Evolutionary conservation across 129 eudicot species (phyloP), one percentile per base, ranked within the genome.

Genomic region (Apium graveolens): DNA sequence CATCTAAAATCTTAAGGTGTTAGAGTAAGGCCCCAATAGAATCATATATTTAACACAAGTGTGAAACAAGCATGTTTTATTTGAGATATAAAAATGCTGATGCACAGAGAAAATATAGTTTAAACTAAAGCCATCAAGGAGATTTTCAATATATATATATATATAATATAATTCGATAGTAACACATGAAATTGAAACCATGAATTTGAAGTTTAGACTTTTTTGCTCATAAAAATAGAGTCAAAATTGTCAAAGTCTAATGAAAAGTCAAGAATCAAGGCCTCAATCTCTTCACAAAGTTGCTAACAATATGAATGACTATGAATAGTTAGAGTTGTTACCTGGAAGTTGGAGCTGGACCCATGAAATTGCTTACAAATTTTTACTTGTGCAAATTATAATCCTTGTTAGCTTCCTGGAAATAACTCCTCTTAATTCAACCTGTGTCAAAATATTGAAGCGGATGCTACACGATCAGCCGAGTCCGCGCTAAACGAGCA

Each of bases 231-330:
- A 60, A 60, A 60, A 60, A 16, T 26, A 7, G 68, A 60, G 68
- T 60, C 32, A 60, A 60, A 2, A 60, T 1, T 60, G 68, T 60
- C 68, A 60, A 60, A 60, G 68, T 60, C 68, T 29, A 4, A 26
- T 60, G 32, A 60, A 60, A n/a, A 26, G 68, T 60, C 68, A 60
- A 60, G 68, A 60, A 60, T 60, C 34, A 60, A 26, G 68, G 68
- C 68, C 32, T 26, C 32, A 60, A 60, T 60, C 68, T 60, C 32
- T 60, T 57, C 0, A 2, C 32, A 60, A 11, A n/a, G 32, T n/a
- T 60, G 32, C 68, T 60, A n/a, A 60, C 34, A n/a, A n/a, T 11
- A 26, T 60, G 68, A 60, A 60, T 60, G 68, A 60, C 68, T 26
- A 60, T 9, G 68, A 60, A 60, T 3, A 60, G 68, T n/a, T 9